Evolutionary conservation across 2,329 filamentous ascomycete genomes (phyloP).

Genomic region (Seiridium unicorne): DNA sequence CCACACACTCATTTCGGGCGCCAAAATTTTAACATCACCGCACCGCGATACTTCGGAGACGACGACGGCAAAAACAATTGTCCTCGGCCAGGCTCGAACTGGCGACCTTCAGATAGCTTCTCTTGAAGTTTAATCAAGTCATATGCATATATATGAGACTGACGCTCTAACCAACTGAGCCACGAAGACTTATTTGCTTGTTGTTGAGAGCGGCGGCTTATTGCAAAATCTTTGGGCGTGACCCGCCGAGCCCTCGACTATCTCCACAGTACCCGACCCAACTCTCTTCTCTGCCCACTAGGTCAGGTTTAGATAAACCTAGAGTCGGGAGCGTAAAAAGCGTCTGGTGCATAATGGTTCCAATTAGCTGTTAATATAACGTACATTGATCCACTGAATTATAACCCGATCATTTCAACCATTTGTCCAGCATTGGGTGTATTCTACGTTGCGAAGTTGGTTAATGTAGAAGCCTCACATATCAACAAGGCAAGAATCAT

Average conservation of each 20-base stretch:
- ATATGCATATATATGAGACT: slow-evolving; percentile 33
- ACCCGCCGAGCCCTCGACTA: background rate
- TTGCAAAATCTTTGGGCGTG: background rate
- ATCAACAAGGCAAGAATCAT: no score
- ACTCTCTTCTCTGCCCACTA: no score
- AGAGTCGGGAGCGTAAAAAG: no score
- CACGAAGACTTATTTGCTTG: slow-evolving; percentile 29
- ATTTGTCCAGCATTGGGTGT: no score
- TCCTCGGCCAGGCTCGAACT: slow-evolving; percentile 6
- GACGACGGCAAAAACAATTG: background rate
- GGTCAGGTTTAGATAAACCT: no score
- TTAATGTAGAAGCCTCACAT: no score
- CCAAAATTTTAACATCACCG: background rate
- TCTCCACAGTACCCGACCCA: background rate
- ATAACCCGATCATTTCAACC: no score
- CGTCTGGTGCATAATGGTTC: no score
- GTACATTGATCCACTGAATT: no score
- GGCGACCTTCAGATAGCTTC: slow-evolving; percentile 2
- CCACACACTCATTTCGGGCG: no score
- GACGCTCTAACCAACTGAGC: slow-evolving; percentile 43
- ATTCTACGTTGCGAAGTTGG: no score
- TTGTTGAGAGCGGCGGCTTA: background rate
- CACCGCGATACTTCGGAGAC: background rate
- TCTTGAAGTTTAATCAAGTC: slow-evolving; percentile 4
- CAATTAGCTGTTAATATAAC: no score